Evolutionary conservation across 78 protist species (phyloP).

Genomic region (Polysphondylium violaceum): DNA sequence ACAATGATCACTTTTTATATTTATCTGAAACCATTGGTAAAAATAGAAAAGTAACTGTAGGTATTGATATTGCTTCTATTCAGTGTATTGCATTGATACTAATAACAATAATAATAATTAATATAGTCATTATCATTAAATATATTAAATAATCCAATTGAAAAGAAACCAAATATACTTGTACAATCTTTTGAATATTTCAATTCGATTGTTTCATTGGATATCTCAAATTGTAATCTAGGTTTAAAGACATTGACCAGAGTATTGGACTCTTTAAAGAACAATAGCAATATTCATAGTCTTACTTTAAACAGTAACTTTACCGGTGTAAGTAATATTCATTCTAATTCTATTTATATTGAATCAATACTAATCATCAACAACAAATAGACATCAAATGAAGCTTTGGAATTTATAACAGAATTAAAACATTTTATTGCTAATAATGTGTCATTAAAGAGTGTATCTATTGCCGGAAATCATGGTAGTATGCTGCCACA

Average conservation of each 20-base stretch:
- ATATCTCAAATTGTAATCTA: not conserved
- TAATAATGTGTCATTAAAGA: not conserved
- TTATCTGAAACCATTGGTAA: not conserved
- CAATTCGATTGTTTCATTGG: not conserved
- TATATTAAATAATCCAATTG: not conserved
- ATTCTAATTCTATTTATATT: not conserved
- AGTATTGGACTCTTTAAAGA: conserved; percentile 20
- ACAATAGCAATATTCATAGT: not conserved
- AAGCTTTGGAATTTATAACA: conserved; percentile 20
- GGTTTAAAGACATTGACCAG: conserved; percentile 7
- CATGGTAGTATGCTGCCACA: not conserved
- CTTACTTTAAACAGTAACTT: conserved; percentile 10
- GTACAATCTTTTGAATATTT: conserved; percentile 29
- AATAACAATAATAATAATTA: not conserved
- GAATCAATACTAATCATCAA: not conserved
- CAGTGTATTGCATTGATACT: too few species aligned
- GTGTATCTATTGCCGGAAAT: not conserved
- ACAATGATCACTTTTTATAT: conserved; percentile 22
- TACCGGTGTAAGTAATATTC: not conserved
- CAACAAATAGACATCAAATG: conserved; percentile 8
- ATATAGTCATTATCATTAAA: not conserved
- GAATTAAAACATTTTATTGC: conserved; percentile 5
- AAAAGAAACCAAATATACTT: not conserved
- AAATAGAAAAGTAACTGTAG: not conserved
- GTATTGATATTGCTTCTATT: not conserved